Evolutionary conservation across 306 rosid species (phyloP).

Genomic region (Oxytropis ochrocephala): DNA sequence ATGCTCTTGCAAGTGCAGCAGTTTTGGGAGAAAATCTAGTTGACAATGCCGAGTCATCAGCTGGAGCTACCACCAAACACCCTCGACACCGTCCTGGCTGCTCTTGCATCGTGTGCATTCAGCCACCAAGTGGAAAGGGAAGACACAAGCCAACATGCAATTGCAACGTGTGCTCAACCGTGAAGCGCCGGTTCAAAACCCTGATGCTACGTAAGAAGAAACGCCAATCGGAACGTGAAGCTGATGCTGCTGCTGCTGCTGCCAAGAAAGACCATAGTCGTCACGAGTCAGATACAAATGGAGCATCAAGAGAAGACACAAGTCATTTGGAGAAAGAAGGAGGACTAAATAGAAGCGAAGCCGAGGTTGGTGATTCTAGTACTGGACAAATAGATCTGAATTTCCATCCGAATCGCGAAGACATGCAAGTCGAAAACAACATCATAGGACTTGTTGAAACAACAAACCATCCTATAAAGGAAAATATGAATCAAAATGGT

Average conservation of each 20-base stretch:
- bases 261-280: conserved; percentile 27
- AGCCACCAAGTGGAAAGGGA: conserved; percentile 97
- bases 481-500: conserved; percentile 33
- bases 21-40: conserved; percentile 63
- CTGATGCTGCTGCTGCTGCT: conserved; percentile 30
- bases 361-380: conserved; percentile 41
- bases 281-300: conserved; percentile 27
- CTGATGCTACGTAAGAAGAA: conserved; percentile 83
- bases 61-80: conserved; percentile 81
- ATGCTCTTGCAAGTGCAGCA: conserved; percentile 91
- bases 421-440: conserved; percentile 35
- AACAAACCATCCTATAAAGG: conserved; percentile 19
- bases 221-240: conserved; percentile 66
- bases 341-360: conserved; percentile 27
- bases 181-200: conserved; percentile 92
- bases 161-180: conserved; percentile 89
- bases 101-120: conserved; percentile 90
- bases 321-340: conserved; percentile 34
- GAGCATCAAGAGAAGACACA: conserved; percentile 23
- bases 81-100: conserved; percentile 95
- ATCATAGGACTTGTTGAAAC: conserved; percentile 38
- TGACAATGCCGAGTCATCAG: conserved; percentile 46
- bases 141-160: conserved; percentile 81
- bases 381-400: conserved; percentile 78
- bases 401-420: conserved; percentile 61